Evolutionary conservation across 768 basidiomycete species (phyloP).

Genomic region (Rubroboletus pulcherrimus): DNA sequence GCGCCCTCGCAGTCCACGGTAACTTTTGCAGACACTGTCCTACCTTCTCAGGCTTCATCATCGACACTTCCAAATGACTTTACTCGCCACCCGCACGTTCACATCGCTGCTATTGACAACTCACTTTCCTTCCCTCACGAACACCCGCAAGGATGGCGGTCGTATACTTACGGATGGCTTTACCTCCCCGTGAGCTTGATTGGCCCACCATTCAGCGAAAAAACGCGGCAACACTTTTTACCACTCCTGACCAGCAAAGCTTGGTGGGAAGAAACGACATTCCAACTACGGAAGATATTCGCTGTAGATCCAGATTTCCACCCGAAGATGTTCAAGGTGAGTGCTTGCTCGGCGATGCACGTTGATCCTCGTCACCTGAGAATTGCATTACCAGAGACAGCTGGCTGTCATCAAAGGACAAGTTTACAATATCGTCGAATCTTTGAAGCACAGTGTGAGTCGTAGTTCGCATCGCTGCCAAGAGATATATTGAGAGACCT

Average conservation of each 20-base stretch:
- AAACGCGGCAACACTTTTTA: conserved; percentile 77
- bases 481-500: conserved; percentile 1
- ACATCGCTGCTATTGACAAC: conserved; percentile 92
- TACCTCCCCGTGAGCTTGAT: conserved; percentile 83
- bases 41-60: conserved; percentile 34
- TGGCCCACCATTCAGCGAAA: conserved; percentile 80
- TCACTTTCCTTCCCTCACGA: conserved; percentile 90
- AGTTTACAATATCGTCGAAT: conserved; percentile 87
- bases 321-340: conserved; percentile 82
- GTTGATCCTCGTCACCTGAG: conserved; percentile 3
- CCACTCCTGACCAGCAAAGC: conserved; percentile 75
- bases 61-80: conserved; percentile 39
- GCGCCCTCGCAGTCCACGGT: conserved; percentile 37
- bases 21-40: conserved; percentile 37
- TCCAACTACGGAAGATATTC: conserved; percentile 70
- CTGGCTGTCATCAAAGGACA: conserved; percentile 92
- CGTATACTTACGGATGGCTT: conserved; percentile 86
- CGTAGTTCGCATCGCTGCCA: background rate
- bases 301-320: conserved; percentile 83
- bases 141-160: conserved; percentile 77
- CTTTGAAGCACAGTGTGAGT: conserved; percentile 69
- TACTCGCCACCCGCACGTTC: conserved; percentile 71
- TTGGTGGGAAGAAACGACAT: conserved; percentile 92
- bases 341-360: conserved; percentile 17
- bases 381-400: conserved; percentile 54